Conservation (phyloP, 257 asterid genomes). For the Orobanche coerulescens region DNA sequence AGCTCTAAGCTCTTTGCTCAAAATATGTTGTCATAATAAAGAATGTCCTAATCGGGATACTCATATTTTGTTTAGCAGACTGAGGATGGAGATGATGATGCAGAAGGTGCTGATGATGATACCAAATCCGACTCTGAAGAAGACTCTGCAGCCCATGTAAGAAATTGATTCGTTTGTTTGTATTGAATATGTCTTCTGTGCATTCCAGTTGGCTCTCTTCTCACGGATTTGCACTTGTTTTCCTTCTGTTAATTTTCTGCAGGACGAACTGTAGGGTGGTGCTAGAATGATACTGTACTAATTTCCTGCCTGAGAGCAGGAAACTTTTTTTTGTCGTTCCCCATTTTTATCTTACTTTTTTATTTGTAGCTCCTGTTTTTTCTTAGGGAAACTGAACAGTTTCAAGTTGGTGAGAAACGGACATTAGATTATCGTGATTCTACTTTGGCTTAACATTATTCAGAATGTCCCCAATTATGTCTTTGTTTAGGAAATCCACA, state of each 20-base stretch:
- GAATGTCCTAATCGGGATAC: conserved; percentile 3
- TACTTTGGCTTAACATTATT: neutral
- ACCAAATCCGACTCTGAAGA: conserved; percentile 32
- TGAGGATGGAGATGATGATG: conserved; percentile 58
- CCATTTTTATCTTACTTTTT: conserved; percentile 3
- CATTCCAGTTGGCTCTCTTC: neutral
- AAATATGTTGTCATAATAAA: neutral
- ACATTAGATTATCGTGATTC: neutral
- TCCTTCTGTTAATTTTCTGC: conserved; percentile 10
- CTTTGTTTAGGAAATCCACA: neutral
- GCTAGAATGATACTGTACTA: neutral
- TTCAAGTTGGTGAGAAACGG: conserved; percentile 20
- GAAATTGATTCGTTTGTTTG: neutral
- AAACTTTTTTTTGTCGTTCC: too few relatives aligned
- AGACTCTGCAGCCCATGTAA: conserved; percentile 39
- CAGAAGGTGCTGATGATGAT: conserved; percentile 32
- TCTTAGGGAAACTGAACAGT: conserved; percentile 18
- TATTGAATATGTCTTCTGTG: neutral
- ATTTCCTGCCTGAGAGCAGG: neutral
- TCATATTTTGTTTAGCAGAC: conserved; percentile 40
- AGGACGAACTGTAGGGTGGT: conserved; percentile 61
- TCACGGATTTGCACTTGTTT: neutral
- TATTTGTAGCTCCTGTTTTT: conserved; percentile 20
- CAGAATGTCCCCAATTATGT: neutral
- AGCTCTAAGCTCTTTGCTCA: conserved; percentile 8